Conservation (phyloP, 1,284 basidiomycete species). For the Cerrena zonata region DNA sequence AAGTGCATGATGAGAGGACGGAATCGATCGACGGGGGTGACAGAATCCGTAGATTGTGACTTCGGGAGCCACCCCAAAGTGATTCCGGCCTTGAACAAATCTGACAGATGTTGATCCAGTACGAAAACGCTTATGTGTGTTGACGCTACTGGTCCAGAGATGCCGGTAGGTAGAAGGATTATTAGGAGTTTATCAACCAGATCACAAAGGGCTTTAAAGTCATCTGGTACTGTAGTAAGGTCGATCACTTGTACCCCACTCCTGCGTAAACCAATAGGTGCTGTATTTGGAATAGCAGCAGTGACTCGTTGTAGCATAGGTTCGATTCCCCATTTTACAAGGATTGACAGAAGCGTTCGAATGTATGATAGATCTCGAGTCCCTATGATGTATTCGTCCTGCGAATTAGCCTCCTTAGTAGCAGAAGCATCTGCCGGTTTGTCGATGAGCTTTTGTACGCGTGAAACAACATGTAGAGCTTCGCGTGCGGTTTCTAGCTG, state of each 20-base stretch:
- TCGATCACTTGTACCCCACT: slow-evolving; percentile 36
- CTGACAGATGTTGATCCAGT: slow-evolving; percentile 50
- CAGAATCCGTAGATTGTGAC: slow-evolving; percentile 36
- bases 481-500: slow-evolving; percentile 53
- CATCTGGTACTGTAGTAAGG: slow-evolving; percentile 35
- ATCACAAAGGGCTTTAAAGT: slow-evolving; percentile 39
- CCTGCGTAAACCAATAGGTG: slow-evolving; percentile 14
- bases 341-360: slow-evolving; percentile 57
- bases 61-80: slow-evolving; percentile 68
- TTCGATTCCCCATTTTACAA: slow-evolving; percentile 66
- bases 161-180: slow-evolving; percentile 49
- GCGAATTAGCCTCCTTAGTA: slow-evolving; percentile 5
- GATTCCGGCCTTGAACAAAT: slow-evolving; percentile 54
- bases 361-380: slow-evolving; percentile 59
- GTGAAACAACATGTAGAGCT: slow-evolving; percentile 47
- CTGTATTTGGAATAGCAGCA: slow-evolving; percentile 37
- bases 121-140: slow-evolving; percentile 58
- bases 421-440: neutral
- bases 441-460: slow-evolving; percentile 39
- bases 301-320: slow-evolving; percentile 42
- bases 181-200: slow-evolving; percentile 39
- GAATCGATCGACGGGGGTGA: slow-evolving; percentile 31
- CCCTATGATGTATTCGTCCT: slow-evolving; percentile 42
- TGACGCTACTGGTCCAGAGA: slow-evolving; percentile 39
- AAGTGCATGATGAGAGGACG: slow-evolving; percentile 50